Base-by-base conservation (phyloP, 352 stramenopile species). In the Phytopythium boreale region DNA sequence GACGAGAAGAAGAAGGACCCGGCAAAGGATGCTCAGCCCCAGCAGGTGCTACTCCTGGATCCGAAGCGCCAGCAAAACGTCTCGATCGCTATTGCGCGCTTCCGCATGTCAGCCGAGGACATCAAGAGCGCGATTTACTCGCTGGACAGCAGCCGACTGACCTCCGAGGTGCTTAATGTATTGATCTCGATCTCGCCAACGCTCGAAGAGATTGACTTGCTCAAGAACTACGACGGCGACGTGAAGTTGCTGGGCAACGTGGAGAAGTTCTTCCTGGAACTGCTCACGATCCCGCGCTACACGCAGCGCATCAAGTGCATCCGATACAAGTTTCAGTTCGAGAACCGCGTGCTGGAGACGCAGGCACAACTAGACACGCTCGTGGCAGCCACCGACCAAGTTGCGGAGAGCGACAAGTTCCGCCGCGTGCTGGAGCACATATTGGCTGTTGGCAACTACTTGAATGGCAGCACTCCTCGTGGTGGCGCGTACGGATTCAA, bases 41-140 rank as follows among this genome's bases (percentile, higher is more conserved):
- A 91, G 66, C 77, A 84, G 41, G 87, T 96, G 9, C 73, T 94
- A 26, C 76, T 99, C 19, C 92, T 99, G 53, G 97, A 99, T 67
- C 84, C 92, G 2, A 99, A 99, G 74, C 87, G 94, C 27, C 93
- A 97, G 43, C 97, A 99, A 74, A 99, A 99, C 80, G 95, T 98
- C 1, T 96, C 93, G n/a, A 99, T 99, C 46, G 96, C 97, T 20
- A 95, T 99, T 57, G 95, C 95, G 29, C 89, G 96, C 37, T 92
- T 99, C 53, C 91, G 97, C 37, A 97, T 99, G 84, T 96, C 88
- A 60, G 84, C 87, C 0, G 66, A 79, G 1, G 87, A 96, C 61
- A 92, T 97, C 56, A 92, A 95, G 58, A 79, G 83, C 12, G 89
- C 89, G 22, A 92, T 97, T 27, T 91, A 95, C 29, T 71, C 77